These are phyloP conservation scores for Cryphonectria nitschkei DNA, from an alignment of 2,329 filamentous ascomycete species.

Conservation along the genomic window DNA sequence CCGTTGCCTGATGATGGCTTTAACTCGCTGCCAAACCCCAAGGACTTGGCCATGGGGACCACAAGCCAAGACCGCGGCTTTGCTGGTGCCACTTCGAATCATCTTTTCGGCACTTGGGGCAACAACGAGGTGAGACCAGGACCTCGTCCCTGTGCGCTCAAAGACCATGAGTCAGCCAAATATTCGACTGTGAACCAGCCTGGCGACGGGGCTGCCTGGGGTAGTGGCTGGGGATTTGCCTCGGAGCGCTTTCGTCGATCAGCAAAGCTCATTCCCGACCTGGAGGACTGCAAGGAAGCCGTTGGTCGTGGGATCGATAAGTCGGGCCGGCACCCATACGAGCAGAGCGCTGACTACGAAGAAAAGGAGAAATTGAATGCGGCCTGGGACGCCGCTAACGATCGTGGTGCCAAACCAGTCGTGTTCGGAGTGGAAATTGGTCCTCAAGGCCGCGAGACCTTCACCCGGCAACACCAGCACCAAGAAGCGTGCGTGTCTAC, in stretches of 20 bases:
- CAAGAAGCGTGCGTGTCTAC: neutral
- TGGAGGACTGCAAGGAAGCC: conserved; percentile 25
- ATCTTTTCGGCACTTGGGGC: too few relatives aligned
- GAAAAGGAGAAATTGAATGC: neutral
- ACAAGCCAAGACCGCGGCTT: too few relatives aligned
- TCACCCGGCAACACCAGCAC: neutral
- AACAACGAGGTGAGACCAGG: conserved; percentile 15
- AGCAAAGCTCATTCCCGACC: conserved; percentile 18
- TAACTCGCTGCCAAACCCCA: neutral
- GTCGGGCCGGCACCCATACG: conserved; percentile 16
- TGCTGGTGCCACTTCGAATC: neutral
- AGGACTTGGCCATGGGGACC: neutral
- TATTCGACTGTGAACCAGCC: neutral
- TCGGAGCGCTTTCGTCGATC: conserved; percentile 22
- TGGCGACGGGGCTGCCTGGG: conserved; percentile 14
- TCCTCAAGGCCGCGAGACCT: neutral
- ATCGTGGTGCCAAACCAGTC: neutral
- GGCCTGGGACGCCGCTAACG: neutral
- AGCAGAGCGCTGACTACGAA: conserved; percentile 19
- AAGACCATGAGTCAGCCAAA: neutral
- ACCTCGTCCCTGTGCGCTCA: neutral
- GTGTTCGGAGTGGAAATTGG: neutral
- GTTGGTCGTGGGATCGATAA: conserved; percentile 6
- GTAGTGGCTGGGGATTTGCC: conserved; percentile 20
- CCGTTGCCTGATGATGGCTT: conserved; percentile 14